phyloP scores from a whole-genome alignment of 805 yeast species.

The Yarrowia deformans region DNA sequence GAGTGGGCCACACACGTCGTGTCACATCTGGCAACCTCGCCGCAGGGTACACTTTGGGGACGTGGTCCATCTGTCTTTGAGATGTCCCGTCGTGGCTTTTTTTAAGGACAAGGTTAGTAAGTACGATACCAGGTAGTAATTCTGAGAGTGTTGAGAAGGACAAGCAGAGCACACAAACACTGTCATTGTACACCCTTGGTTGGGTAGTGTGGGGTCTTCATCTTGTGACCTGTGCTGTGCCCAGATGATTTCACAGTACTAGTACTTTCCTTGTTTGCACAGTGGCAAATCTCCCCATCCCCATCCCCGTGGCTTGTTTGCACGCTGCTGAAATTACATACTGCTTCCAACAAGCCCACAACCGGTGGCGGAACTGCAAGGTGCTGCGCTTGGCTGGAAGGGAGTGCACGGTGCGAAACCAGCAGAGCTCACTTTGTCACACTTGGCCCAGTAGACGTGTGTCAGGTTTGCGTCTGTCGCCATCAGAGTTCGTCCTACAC shows the following conservation, averaged over 20 bases:
- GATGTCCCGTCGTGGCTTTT: constrained; percentile 20
- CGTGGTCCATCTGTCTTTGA: constrained; percentile 27
- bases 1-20: not conserved
- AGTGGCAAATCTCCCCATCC: not conserved
- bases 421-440: constrained; percentile 6
- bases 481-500: constrained; percentile 6
- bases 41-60: constrained; percentile 37
- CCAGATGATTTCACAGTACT: not conserved
- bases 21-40: constrained; percentile 21
- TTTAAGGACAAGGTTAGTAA: constrained; percentile 4
- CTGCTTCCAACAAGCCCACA: not conserved
- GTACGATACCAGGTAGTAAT: too few relatives aligned
- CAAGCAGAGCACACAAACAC: too few relatives aligned
- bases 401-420: constrained; percentile 21
- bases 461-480: constrained; percentile 19
- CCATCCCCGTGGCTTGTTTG: too few relatives aligned
- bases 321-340: not conserved
- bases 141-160: too few relatives aligned
- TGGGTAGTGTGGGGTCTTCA: too few relatives aligned
- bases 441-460: constrained; percentile 22
- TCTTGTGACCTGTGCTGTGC: constrained; percentile 1
- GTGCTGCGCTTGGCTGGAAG: not conserved
- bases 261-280: not conserved
- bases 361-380: constrained; percentile 6
- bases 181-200: not conserved